Evolutionary conservation across 2,329 filamentous ascomycete genomes (phyloP), one percentile per base, ranked within the genome.

Genomic region (Ophiocordyceps robertsii): DNA sequence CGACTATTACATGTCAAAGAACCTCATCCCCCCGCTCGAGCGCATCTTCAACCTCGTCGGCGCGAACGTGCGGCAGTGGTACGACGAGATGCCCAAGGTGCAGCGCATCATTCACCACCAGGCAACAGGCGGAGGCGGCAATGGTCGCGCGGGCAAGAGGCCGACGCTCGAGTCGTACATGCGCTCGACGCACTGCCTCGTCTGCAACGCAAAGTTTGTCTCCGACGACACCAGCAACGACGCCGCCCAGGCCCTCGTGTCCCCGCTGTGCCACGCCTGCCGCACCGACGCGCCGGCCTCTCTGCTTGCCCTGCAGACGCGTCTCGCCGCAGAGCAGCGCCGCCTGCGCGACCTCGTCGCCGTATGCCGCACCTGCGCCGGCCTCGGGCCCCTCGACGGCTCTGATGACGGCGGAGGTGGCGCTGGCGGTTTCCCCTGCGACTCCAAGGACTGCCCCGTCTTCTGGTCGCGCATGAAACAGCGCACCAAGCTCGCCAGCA

Each of bases 1-100:
- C 0, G 88, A 95, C 52, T 98, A 98, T 63, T 98, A 98, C 66
- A 96, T 98, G 54, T 78, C 75, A 16, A 96, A 95, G 66, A 96
- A 95, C 57, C 58, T 98, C 9, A 93, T 98, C 40, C 92, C 92
- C 6, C 92, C 92, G 0, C 72, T 98, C 0, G 90, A 96, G 61
- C 81, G 92, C 27, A 95, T 98, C 49, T 95, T 98, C 67, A 95
- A 92, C 55, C 80, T 98, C 3, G 84, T 96, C 3, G 92, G 92
- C 7, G 92, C 88, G 29, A 94, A 92, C 57, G 84, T 96, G 0
- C 69, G 84, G 16, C 74, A 77, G 45, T 98, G 92, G 92, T 96
- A 88, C 55, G 87, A 95, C 48, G 88, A 95, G 62, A 93, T 96
- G 87, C 90, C 90, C 38, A 95, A 93, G 59, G 71, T 92, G 17